Conservation (phyloP, 371 early-diverging fungal genomes). For the Syncephalastrum monosporum region DNA sequence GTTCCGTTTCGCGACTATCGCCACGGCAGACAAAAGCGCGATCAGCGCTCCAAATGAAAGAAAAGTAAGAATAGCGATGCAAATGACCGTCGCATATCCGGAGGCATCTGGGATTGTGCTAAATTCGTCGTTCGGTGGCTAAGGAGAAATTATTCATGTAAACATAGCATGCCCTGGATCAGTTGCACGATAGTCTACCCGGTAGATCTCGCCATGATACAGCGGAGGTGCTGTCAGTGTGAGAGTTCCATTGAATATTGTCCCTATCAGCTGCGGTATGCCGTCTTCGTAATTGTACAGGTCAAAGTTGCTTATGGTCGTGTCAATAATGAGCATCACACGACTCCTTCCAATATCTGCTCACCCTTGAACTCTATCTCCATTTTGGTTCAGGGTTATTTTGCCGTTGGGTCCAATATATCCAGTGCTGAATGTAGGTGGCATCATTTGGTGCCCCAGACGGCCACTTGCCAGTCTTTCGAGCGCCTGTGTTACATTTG, state of each 20-base stretch:
- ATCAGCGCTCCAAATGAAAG: constrained; percentile 37
- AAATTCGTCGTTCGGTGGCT: too few species aligned
- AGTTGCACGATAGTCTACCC: too few species aligned
- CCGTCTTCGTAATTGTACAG: constrained; percentile 53
- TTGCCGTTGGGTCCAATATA: constrained; percentile 57
- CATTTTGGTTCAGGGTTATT: constrained; percentile 52
- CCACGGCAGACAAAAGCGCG: constrained; percentile 24
- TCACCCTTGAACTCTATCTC: constrained; percentile 49
- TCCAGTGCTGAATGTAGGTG: constrained; percentile 43
- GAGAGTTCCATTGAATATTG: constrained; percentile 45
- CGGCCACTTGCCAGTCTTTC: constrained; percentile 24
- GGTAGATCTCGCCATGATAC: constrained; percentile 21
- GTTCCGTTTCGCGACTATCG: constrained; percentile 39
- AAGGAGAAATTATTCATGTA: too few species aligned
- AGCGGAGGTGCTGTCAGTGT: constrained; percentile 48
- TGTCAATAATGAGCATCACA: not conserved
- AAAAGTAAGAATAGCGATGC: constrained; percentile 40
- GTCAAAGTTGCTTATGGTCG: constrained; percentile 46
- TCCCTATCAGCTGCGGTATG: constrained; percentile 38
- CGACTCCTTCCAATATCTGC: not conserved
- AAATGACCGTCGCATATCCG: constrained; percentile 34
- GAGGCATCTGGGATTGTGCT: too few species aligned
- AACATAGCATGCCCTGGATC: too few species aligned
- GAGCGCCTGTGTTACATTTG: constrained; percentile 20
- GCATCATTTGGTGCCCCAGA: constrained; percentile 27